These are phyloP conservation scores for Diaporthe sp. DNA, from an alignment of 2,329 filamentous ascomycete species.

Conservation along the genomic window DNA sequence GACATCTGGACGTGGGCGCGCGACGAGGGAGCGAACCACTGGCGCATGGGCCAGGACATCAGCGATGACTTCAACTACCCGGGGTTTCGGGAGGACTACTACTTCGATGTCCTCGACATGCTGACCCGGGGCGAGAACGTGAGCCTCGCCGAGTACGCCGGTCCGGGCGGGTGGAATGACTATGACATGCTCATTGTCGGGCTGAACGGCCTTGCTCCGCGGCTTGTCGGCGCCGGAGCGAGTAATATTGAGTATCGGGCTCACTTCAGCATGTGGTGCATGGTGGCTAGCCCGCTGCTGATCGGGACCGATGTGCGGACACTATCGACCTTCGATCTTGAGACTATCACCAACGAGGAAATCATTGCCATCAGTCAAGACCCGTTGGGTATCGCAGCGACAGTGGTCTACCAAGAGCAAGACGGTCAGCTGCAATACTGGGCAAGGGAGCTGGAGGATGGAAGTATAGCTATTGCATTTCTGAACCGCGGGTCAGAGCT, in stretches of 20 bases:
- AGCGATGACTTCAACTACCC: slow-evolving; percentile 38
- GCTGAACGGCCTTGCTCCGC: slow-evolving; percentile 24
- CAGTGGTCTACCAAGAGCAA: slow-evolving; percentile 28
- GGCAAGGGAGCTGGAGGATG: slow-evolving; percentile 29
- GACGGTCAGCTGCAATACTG: slow-evolving; percentile 34
- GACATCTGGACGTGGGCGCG: slow-evolving; percentile 35
- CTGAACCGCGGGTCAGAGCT: slow-evolving; percentile 33
- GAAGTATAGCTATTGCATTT: slow-evolving; percentile 32
- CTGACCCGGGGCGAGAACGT: slow-evolving; percentile 36
- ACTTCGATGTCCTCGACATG: slow-evolving; percentile 59
- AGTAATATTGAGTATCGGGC: slow-evolving; percentile 36
- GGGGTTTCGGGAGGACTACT: slow-evolving; percentile 41
- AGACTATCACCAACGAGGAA: slow-evolving; percentile 36
- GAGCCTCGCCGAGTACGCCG: slow-evolving; percentile 24
- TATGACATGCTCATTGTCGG: slow-evolving; percentile 39
- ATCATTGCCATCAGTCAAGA: slow-evolving; percentile 38
- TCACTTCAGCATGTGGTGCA: slow-evolving; percentile 36
- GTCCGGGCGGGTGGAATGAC: slow-evolving; percentile 38
- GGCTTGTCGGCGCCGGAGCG: slow-evolving; percentile 31
- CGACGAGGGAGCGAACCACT: slow-evolving; percentile 37
- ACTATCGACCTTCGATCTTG: slow-evolving; percentile 27
- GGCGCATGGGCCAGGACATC: slow-evolving; percentile 36
- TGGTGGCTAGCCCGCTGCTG: slow-evolving; percentile 34
- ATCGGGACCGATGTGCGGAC: slow-evolving; percentile 29
- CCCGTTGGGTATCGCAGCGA: slow-evolving; percentile 4